Evolutionary conservation across 2,329 filamentous ascomycete genomes (phyloP).

Genomic region (Fusarium stilboides): DNA sequence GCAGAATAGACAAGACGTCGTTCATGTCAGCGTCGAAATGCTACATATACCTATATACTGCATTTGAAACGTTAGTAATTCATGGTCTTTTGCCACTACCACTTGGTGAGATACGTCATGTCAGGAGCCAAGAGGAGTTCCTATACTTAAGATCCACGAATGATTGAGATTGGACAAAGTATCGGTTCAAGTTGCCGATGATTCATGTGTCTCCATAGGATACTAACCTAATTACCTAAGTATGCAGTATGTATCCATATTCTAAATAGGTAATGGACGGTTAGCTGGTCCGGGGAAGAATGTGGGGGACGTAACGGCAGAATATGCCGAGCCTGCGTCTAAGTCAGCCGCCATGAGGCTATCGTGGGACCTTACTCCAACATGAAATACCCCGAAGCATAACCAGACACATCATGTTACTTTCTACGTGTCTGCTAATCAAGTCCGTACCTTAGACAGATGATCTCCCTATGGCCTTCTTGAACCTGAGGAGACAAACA

Average conservation of each 20-base stretch:
- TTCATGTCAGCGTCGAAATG: conserved; percentile 21
- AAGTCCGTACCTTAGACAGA: neutral
- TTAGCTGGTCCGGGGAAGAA: neutral
- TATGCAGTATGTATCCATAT: too few species aligned
- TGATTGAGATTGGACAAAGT: neutral
- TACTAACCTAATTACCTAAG: too few species aligned
- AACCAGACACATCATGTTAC: neutral
- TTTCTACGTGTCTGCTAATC: neutral
- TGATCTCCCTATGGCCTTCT: neutral
- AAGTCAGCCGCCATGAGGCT: neutral
- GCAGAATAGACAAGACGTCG: conserved; percentile 32
- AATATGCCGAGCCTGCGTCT: neutral
- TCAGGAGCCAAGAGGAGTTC: neutral
- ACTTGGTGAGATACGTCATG: neutral
- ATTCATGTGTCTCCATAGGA: neutral
- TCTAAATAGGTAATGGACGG: neutral
- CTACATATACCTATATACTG: neutral
- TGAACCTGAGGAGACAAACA: conserved; percentile 7
- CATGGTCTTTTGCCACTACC: neutral
- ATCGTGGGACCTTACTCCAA: neutral
- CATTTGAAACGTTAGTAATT: too few species aligned
- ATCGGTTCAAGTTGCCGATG: neutral
- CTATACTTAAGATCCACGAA: too few species aligned
- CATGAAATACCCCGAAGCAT: neutral
- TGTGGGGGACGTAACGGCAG: neutral